Base-by-base conservation (phyloP, 2,329 filamentous ascomycete genomes). In the Calonectria fujianensis region DNA sequence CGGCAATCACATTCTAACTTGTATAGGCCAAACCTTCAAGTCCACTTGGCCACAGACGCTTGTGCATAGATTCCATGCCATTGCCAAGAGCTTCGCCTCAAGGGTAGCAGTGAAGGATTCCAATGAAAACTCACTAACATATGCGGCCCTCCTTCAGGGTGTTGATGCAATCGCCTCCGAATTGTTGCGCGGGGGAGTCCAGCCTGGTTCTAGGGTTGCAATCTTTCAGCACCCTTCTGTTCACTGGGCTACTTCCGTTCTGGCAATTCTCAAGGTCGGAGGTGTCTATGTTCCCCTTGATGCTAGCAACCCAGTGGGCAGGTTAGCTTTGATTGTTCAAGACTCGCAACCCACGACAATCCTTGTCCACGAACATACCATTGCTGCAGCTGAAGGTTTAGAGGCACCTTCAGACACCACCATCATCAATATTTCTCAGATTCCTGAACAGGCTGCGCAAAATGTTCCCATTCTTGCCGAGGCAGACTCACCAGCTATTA, bases 281-380 rank as follows among this genome's bases (percentile, higher is more conserved):
- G 68, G 64, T 45, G 66, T 64, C n/a, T 75, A 75, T 18, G 65
- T 75, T 27, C 73, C 73, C 0, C 39, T 75, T n/a, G 68, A 75
- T 52, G 48, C 71, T 5, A 61, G 64, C n/a, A 70, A 57, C 0
- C 64, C 64, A 1, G 64, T 70, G 3, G 41, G 65, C 5, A 72
- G 73, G n/a, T 35, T 75, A 0, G 59, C 73, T 4, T 52, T 63
- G 9, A 75, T 64, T 4, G 39, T 75, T 0, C 50, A 70, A 31
- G 73, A 64, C 18, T 66, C 73, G 24, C 73, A 67, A 3, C 73
- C 73, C 1, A 59, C 65, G 16, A 54, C 50, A n/a, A 52, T 75
- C n/a, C 70, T 75, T 9, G 66, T 70, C 20, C 64, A 74, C 7
- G 10, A 45, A 7, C 57, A 67, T 24, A 75, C 73, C 2, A 8